A percentile compares a stretch with the other conserved stretches of the same genome.
These are phyloP conservation scores for Fraxinus cuspidata DNA, from an alignment of 257 asterid genomes.

Conservation along the genomic window DNA sequence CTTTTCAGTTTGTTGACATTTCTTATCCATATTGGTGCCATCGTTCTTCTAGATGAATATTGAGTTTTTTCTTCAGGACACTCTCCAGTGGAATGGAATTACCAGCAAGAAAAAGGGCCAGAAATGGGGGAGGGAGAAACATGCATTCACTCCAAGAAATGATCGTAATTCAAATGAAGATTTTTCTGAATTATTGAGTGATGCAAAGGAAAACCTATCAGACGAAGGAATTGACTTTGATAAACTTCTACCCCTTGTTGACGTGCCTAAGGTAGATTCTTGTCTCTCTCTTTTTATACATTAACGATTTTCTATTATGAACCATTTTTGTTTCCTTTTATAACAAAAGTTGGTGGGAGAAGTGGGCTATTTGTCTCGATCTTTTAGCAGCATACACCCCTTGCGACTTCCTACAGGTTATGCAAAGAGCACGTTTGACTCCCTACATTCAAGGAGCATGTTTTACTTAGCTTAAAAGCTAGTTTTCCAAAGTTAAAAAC, in stretches of 20 bases:
- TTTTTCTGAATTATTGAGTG: constrained; percentile 32
- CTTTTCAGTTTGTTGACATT: constrained; percentile 5
- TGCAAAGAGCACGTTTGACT: neutral
- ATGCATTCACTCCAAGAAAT: constrained; percentile 43
- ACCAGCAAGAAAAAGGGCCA: constrained; percentile 95
- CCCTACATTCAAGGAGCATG: neutral
- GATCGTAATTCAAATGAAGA: constrained; percentile 36
- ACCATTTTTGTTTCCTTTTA: constrained; percentile 12
- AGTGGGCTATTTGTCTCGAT: neutral
- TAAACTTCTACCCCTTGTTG: constrained; percentile 68
- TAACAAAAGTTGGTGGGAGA: neutral
- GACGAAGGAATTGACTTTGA: constrained; percentile 53
- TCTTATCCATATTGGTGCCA: constrained; percentile 22
- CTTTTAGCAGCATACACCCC: neutral
- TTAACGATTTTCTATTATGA: neutral
- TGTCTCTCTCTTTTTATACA: constrained; percentile 11
- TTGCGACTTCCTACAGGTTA: neutral
- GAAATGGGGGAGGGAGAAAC: constrained; percentile 81
- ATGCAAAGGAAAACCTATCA: constrained; percentile 37
- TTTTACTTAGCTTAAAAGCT: neutral
- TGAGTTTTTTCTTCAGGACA: constrained; percentile 44
- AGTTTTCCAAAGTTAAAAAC: neutral
- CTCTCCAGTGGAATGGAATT: constrained; percentile 84
- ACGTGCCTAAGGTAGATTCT: constrained; percentile 60
- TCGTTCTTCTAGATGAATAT: constrained; percentile 20